Evolutionary conservation across 805 yeast species (phyloP), one percentile per base, ranked within the genome.

Genomic region (Candida incommunis): DNA sequence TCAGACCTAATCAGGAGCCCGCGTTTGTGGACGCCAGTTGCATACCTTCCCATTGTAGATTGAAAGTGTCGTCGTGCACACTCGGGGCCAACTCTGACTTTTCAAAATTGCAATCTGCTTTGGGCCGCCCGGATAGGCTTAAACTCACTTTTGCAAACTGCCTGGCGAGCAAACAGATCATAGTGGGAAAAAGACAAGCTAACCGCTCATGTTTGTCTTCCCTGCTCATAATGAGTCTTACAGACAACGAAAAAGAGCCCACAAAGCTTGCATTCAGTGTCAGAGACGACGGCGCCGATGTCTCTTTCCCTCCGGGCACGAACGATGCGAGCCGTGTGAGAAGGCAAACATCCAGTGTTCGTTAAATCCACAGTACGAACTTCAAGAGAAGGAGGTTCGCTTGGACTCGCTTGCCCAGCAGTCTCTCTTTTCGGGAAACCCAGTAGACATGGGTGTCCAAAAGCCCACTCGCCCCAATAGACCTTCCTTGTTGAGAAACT

Each of bases 151-250:
- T n/a, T n/a, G n/a, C n/a, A n/a, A n/a, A n/a, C n/a, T n/a, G n/a
- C n/a, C n/a, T n/a, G n/a, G n/a, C n/a, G n/a, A n/a, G n/a, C n/a
- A n/a, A n/a, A n/a, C n/a, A n/a, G n/a, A n/a, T n/a, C n/a, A n/a
- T n/a, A n/a, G n/a, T n/a, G n/a, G n/a, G n/a, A n/a, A n/a, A n/a
- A n/a, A n/a, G n/a, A n/a, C n/a, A n/a, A n/a, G n/a, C n/a, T n/a
- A n/a, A n/a, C n/a, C n/a, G n/a, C n/a, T n/a, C n/a, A 65, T 66
- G 67, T 59, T 61, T 51, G 71, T 66, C 44, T 66, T 66, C 44
- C 71, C 71, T 3, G 70, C 71, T 22, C 66, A 67, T 53, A 60
- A 67, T 50, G 61, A 55, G 18, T 64, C 56, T 48, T 66, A 64
- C 51, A 61, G 70, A 41, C 58, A 58, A 23, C 63, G 71, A n/a